Percentiles rank a stretch among this genome's conserved stretches.
phyloP scores from a whole-genome alignment of 768 basidiomycete species.

The Clitopilus passeckerianus region DNA sequence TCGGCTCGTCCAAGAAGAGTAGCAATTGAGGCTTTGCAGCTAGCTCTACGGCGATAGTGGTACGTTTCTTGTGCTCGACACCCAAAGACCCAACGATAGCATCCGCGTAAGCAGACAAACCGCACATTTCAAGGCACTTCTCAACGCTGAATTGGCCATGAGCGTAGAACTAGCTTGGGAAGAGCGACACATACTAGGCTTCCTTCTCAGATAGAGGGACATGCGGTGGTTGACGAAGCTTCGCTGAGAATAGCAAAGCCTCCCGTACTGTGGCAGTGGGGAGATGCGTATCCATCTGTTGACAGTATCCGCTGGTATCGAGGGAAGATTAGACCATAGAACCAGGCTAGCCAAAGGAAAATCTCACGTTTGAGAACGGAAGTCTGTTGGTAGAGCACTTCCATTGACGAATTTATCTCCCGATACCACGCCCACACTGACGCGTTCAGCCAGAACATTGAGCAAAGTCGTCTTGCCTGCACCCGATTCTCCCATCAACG shows the following conservation, averaged over 20 bases:
- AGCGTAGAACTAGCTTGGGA: background rate
- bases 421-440: conserved; percentile 26
- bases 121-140: conserved; percentile 53
- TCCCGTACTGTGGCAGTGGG: conserved; percentile 77
- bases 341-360: background rate
- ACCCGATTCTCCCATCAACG: conserved; percentile 51
- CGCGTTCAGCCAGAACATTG: conserved; percentile 38
- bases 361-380: conserved; percentile 42
- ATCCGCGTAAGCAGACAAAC: conserved; percentile 54
- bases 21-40: conserved; percentile 67
- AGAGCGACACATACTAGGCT: conserved; percentile 49
- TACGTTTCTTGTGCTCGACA: conserved; percentile 47
- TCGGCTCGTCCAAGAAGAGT: conserved; percentile 87
- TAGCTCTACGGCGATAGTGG: conserved; percentile 58
- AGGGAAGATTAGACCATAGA: background rate
- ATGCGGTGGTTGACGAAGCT: conserved; percentile 63
- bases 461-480: conserved; percentile 37
- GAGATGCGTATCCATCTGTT: conserved; percentile 82
- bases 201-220: conserved; percentile 67
- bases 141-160: conserved; percentile 19
- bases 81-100: conserved; percentile 56
- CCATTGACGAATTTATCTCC: conserved; percentile 40
- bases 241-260: conserved; percentile 75
- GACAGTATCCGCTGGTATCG: conserved; percentile 57
- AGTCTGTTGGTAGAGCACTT: conserved; percentile 33